These are phyloP conservation scores for Aureobasidium zeae DNA, from an alignment of 2,329 filamentous ascomycete genomes.

Conservation along the genomic window DNA sequence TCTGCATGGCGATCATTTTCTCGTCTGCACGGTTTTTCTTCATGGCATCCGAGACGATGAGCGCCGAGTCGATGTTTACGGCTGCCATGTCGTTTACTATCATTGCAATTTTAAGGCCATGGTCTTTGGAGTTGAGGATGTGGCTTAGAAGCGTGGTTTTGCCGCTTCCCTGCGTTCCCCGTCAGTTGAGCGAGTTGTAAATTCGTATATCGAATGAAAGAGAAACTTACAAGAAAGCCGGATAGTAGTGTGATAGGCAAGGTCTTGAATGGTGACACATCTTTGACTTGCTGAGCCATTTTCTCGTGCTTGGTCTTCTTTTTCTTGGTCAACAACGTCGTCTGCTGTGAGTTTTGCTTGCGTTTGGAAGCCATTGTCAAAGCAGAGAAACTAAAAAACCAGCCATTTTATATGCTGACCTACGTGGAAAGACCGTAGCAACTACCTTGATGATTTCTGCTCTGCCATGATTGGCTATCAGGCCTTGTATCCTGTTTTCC, in stretches of 20 bases:
- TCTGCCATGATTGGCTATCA: conserved; percentile 3
- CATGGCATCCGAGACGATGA: conserved; percentile 21
- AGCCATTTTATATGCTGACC: conserved; percentile 6
- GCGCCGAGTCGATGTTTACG: conserved; percentile 27
- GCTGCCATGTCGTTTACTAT: conserved; percentile 61
- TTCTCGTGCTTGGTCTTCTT: conserved; percentile 9
- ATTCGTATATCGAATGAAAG: not conserved
- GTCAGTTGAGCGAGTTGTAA: conserved; percentile 3
- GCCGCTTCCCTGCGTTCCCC: conserved; percentile 49
- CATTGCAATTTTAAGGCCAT: conserved; percentile 59
- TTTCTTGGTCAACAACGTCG: not conserved
- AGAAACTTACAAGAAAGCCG: conserved; percentile 45
- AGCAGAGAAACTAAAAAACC: not conserved
- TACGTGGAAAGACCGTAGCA: not conserved
- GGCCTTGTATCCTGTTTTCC: not conserved
- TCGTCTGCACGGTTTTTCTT: conserved; percentile 27
- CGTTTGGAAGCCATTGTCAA: conserved; percentile 12
- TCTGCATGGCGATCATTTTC: conserved; percentile 28
- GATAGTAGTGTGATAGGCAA: conserved; percentile 53
- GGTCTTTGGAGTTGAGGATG: conserved; percentile 53
- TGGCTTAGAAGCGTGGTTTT: conserved; percentile 64
- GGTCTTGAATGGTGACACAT: conserved; percentile 22
- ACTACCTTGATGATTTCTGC: conserved; percentile 15
- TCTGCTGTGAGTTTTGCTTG: conserved; percentile 7
- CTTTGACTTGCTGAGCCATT: conserved; percentile 9